Evolutionary conservation across 768 basidiomycete species (phyloP).

Genomic region (Leccinum boreale): DNA sequence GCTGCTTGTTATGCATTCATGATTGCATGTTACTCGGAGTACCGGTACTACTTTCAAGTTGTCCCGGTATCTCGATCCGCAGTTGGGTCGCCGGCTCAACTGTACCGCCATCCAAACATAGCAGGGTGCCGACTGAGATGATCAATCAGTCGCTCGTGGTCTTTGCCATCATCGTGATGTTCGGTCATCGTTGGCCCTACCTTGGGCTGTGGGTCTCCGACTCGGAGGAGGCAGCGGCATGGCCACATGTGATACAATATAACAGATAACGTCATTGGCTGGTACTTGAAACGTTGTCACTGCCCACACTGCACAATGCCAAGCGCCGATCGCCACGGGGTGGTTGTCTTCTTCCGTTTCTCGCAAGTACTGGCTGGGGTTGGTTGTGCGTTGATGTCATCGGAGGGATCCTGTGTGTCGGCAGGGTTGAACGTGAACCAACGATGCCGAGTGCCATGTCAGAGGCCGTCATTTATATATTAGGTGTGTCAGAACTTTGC

Average conservation of each 20-base stretch:
- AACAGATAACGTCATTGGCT: not conserved
- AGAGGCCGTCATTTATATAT: not conserved
- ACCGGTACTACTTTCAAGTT: no score
- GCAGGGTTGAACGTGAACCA: not conserved
- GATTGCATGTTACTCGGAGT: not conserved
- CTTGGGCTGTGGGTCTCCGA: not conserved
- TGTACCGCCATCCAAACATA: not conserved
- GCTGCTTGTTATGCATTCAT: not conserved
- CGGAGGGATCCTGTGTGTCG: not conserved
- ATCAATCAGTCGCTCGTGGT: not conserved
- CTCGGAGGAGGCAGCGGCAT: not conserved
- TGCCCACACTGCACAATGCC: not conserved
- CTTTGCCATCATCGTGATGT: no score
- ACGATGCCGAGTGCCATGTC: not conserved
- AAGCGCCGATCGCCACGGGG: not conserved
- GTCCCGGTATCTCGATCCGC: no score
- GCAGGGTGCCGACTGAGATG: not conserved
- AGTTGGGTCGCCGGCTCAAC: no score
- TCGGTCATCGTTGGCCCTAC: no score
- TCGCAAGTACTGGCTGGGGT: not conserved
- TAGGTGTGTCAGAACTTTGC: not conserved
- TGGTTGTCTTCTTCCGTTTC: not conserved
- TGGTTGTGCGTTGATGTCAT: not conserved
- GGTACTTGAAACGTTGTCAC: not conserved
- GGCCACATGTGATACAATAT: not conserved